Base-by-base conservation (phyloP, 2,329 filamentous ascomycete species). In the Epichloe festucae region DNA sequence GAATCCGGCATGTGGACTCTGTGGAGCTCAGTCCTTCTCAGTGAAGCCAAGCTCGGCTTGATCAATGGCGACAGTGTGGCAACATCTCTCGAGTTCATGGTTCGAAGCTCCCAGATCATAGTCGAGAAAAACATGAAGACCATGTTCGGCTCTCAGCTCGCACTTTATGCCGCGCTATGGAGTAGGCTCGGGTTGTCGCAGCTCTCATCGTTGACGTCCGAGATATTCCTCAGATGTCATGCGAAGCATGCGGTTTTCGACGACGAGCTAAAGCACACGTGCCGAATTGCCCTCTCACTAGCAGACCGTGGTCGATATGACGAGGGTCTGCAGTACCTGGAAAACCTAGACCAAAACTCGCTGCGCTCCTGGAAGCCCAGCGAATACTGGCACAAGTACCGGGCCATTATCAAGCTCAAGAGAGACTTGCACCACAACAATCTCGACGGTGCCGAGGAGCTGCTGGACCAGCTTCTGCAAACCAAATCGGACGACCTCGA, bases 1-100 rank as follows among this genome's bases (percentile, higher is more conserved):
- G 90, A 96, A 62, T 80, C 81, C 1, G 87, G 87, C 51, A 90
- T 93, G 79, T 93, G 87, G 79, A 82, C 82, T 49, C 71, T 96
- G 3, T 81, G 91, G 70, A 89, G 86, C 62, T 89, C 88, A 2
- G 87, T 89, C 1, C 71, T 95, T 14, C 73, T 95, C 50, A 89
- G 85, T 59, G 90, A 97, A 66, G 88, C 89, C 3, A 94, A 90
- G 63, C 71, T 94, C 42, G 79, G 79, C 19, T 74, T 96, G 52
- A 76, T 81, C 50, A 84, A 82, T 60, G 89, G 89, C 10, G 79
- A 81, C 68, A 76, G 84, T 61, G 64, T 78, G 46, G 72, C 75
- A 4, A 72, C 70, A 6, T 82, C 87, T 1, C 74, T 93, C 49
- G 89, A 95, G 63, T 79, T 84, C 57, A 78, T 95, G 54, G 78